Evolutionary conservation across 2,329 filamentous ascomycete genomes (phyloP).

Genomic region (Colletotrichum trifolii): DNA sequence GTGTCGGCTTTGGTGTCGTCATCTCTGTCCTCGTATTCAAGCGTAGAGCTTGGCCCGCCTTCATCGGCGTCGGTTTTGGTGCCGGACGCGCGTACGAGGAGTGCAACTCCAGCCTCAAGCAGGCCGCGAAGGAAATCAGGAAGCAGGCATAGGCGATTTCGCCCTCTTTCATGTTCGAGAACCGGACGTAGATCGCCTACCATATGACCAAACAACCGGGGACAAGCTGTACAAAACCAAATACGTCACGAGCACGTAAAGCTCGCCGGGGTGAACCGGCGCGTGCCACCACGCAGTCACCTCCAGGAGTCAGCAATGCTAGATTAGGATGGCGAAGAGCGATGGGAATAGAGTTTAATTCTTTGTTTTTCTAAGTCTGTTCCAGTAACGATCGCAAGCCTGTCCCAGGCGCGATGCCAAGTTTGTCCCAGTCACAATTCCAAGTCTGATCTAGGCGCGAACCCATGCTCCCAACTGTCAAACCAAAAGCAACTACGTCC

Average conservation of each 20-base stretch:
- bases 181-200: conserved; percentile 37
- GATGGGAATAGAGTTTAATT: conserved; percentile 37
- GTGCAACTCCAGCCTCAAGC: conserved; percentile 85
- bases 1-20: conserved; percentile 96
- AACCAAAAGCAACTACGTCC: too few relatives aligned
- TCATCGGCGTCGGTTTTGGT: conserved; percentile 92
- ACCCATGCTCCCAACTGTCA: too few relatives aligned
- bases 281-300: conserved; percentile 15
- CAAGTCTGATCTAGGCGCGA: too few relatives aligned
- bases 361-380: conserved; percentile 30
- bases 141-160: conserved; percentile 54
- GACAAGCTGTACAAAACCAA: conserved; percentile 46
- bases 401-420: too few relatives aligned
- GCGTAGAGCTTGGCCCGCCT: conserved; percentile 97
- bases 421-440: too few relatives aligned
- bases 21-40: conserved; percentile 99
- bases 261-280: conserved; percentile 30
- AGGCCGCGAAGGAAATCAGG: conserved; percentile 68
- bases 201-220: conserved; percentile 34
- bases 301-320: conserved; percentile 26
- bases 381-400: too few relatives aligned
- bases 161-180: conserved; percentile 11
- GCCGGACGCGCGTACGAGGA: conserved; percentile 98
- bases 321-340: conserved; percentile 32
- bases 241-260: conserved; percentile 33